These are phyloP conservation scores for Trichophyton schoenleinii DNA, from an alignment of 2,329 filamentous ascomycete species.

Conservation along the genomic window DNA sequence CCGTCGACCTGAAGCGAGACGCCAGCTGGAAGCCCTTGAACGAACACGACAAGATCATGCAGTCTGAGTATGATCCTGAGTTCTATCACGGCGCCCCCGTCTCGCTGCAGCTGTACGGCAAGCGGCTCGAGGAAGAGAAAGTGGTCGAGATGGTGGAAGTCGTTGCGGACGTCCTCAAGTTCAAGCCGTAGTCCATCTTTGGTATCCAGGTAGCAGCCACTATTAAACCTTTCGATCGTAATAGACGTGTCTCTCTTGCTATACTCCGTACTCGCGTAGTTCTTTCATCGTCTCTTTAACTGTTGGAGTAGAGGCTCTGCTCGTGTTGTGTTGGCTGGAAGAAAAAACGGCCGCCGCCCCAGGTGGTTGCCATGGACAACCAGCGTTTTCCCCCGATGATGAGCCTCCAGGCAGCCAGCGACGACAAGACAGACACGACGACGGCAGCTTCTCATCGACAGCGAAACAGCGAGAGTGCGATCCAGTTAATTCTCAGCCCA, in stretches of 20 bases:
- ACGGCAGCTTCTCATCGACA: no score
- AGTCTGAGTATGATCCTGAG: constrained; percentile 19
- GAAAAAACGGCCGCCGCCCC: not conserved
- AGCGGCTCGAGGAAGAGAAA: constrained; percentile 22
- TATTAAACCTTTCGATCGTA: no score
- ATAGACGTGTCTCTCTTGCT: no score
- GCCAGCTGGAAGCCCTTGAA: constrained; percentile 21
- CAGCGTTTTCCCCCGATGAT: not conserved
- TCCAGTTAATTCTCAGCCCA: no score
- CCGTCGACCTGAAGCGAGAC: constrained; percentile 14
- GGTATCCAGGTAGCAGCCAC: not conserved
- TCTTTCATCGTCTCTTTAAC: no score
- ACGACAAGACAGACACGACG: no score
- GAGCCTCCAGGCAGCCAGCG: not conserved
- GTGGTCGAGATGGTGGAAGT: constrained; percentile 28
- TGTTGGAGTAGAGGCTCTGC: not conserved
- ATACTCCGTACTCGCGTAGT: no score
- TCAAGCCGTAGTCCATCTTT: not conserved
- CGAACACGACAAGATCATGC: constrained; percentile 19
- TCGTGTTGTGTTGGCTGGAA: not conserved
- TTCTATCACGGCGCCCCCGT: constrained; percentile 23
- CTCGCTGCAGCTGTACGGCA: constrained; percentile 19
- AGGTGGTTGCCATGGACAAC: constrained; percentile 11
- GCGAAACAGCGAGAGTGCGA: no score
- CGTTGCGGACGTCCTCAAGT: constrained; percentile 19